Base-by-base conservation (phyloP, 257 asterid species). In the Solanum verrucosum region DNA sequence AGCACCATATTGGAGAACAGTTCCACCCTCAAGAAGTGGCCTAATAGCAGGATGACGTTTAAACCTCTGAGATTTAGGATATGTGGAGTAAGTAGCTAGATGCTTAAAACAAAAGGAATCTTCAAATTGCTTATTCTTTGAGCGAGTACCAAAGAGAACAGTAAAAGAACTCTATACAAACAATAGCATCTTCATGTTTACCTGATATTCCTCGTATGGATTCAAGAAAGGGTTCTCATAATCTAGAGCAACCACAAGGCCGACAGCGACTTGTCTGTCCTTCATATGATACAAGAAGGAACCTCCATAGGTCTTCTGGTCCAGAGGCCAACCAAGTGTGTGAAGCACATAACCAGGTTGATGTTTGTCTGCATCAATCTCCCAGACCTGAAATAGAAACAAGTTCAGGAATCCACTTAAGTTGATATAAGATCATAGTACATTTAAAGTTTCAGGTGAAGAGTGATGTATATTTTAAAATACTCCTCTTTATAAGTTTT, bases 141-240 rank as follows among this genome's bases (percentile, higher is more conserved):
- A 44, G 83, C 27, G 87, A 46, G 84, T 83, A 82, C 75, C 65
- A 84, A 81, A 63, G 75, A 70, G 33, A 67, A 81, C 38, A 29
- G 71, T 74, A 90, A 86, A 14, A 25, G 73, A 52, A 88, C 49
- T 42, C 23, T 25, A 46, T 27, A 52, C 18, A 13, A 88, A 83
- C 9, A 68, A 87, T 7, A 49, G 7, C 21, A 44, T 75, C 29
- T 52, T 63, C 67, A 86, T 86, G 42, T 74, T 70, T 91, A 97
- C 99, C 99, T 97, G 99, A 90, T 94, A 97, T 91, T 97, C 98
- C 93, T 97, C 99, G 72, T 96, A 97, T 31, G 98, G 98, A 89
- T 94, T 96, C 93, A 97, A 87, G 94, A 91, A 96, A 87, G 99
- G 98, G 89, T 96, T 97, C 42, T 87, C 93, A 93, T 97, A 97